Conservation (phyloP, 805 yeast genomes). For the Saccharomycopsis oosterbeekiorum region DNA sequence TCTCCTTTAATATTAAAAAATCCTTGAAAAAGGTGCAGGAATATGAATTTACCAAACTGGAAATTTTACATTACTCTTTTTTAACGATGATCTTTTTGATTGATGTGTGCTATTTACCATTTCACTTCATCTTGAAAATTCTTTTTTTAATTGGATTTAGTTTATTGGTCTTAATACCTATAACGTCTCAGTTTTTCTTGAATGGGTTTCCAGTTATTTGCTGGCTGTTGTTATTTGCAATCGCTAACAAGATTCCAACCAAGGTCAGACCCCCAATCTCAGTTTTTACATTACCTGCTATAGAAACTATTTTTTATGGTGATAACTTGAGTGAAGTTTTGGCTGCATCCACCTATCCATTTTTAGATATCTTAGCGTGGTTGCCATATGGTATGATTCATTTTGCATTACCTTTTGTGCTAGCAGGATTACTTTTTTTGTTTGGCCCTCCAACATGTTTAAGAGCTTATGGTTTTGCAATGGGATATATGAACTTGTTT, state of each 20-base stretch:
- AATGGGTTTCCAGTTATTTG: constrained; percentile 75
- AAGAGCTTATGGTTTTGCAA: constrained; percentile 80
- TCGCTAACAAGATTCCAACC: constrained; percentile 64
- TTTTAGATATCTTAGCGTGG: constrained; percentile 85
- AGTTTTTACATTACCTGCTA: constrained; percentile 80
- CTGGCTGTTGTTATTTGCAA: constrained; percentile 78
- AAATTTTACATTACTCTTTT: constrained; percentile 43
- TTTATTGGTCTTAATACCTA: constrained; percentile 51
- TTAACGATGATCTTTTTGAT: constrained; percentile 45
- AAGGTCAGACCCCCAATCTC: constrained; percentile 78
- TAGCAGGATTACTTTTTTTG: constrained; percentile 64
- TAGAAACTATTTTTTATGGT: constrained; percentile 87
- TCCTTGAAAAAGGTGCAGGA: constrained; percentile 33
- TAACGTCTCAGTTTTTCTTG: constrained; percentile 75
- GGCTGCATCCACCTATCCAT: constrained; percentile 56
- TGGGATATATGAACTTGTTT: constrained; percentile 85
- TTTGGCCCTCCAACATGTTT: constrained; percentile 89
- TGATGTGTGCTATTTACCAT: constrained; percentile 33
- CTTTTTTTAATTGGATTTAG: constrained; percentile 31
- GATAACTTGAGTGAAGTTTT: constrained; percentile 78
- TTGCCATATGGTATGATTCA: constrained; percentile 89
- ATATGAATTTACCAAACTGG: constrained; percentile 36
- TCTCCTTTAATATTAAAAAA: constrained; percentile 36
- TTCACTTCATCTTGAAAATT: constrained; percentile 32
- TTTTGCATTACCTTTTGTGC: constrained; percentile 82